These are phyloP conservation scores for Elaeis guineensis DNA, from an alignment of 176 grass and related monocot genomes.

Conservation along the genomic window DNA sequence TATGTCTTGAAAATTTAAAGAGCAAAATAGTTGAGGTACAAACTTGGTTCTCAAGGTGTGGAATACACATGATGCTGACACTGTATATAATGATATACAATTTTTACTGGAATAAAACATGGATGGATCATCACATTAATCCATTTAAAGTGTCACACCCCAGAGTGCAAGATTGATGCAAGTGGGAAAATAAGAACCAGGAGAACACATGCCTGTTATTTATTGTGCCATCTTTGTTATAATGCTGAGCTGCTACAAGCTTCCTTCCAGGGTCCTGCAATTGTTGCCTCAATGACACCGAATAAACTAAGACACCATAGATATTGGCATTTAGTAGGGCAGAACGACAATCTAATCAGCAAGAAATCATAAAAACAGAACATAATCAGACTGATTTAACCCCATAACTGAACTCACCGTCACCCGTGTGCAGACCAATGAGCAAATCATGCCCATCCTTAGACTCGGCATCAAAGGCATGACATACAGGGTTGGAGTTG, in stretches of 20 bases:
- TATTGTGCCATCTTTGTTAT: conserved; percentile 78
- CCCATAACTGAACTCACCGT: conserved; percentile 34
- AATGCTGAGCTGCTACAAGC: conserved; percentile 74
- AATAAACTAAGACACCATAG: conserved; percentile 50
- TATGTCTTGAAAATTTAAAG: no score
- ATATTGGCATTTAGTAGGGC: conserved; percentile 10
- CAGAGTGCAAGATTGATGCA: no score
- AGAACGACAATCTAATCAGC: neutral
- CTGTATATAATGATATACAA: no score
- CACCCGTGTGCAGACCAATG: conserved; percentile 71
- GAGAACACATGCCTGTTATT: conserved; percentile 70
- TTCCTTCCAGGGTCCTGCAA: conserved; percentile 89
- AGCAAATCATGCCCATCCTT: conserved; percentile 90
- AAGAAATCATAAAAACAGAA: neutral
- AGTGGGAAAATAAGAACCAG: no score
- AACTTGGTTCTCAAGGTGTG: no score
- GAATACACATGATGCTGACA: no score
- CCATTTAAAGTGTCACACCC: no score
- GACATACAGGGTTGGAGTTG: conserved; percentile 65
- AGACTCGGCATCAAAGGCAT: conserved; percentile 86
- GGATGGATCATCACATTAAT: no score
- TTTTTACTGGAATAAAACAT: no score
- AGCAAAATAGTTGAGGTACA: no score
- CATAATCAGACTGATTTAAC: neutral
- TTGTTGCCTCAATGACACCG: conserved; percentile 92